Evolutionary conservation across 1,284 basidiomycete genomes (phyloP).

Genomic region (Entoloma clypeatum): DNA sequence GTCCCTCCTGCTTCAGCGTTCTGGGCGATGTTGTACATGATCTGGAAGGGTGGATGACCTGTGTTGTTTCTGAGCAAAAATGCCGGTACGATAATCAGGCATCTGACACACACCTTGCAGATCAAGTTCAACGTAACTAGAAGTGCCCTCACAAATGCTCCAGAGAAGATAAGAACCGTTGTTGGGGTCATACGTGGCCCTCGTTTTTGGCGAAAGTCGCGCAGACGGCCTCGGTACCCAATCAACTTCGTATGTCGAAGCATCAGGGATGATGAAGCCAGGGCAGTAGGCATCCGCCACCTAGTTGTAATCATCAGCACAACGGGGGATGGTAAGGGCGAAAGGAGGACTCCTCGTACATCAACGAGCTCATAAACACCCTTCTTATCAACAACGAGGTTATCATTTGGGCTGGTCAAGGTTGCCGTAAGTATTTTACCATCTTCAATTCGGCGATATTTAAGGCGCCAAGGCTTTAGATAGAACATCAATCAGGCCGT

Average conservation of each 20-base stretch:
- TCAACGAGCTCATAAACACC: slow-evolving; percentile 77
- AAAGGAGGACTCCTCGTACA: slow-evolving; percentile 41
- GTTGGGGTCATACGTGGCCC: slow-evolving; percentile 50
- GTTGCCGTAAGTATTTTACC: slow-evolving; percentile 43
- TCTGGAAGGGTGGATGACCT: slow-evolving; percentile 85
- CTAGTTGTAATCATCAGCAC: slow-evolving; percentile 33
- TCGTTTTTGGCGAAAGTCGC: slow-evolving; percentile 52
- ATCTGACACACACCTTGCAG: slow-evolving; percentile 55
- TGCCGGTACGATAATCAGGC: not conserved
- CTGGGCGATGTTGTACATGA: slow-evolving; percentile 75
- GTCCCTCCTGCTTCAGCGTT: slow-evolving; percentile 57
- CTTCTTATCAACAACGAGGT: slow-evolving; percentile 63
- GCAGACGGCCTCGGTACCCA: slow-evolving; percentile 74
- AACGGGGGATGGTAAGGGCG: slow-evolving; percentile 1
- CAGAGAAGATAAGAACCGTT: slow-evolving; percentile 69
- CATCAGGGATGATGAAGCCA: slow-evolving; percentile 61
- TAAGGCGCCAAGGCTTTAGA: slow-evolving; percentile 78
- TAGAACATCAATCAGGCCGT: slow-evolving; percentile 7
- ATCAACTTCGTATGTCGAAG: slow-evolving; percentile 66
- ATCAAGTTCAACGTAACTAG: slow-evolving; percentile 77
- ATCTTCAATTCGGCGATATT: slow-evolving; percentile 61
- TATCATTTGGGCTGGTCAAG: slow-evolving; percentile 65
- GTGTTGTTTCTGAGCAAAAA: slow-evolving; percentile 12
- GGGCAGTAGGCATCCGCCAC: slow-evolving; percentile 83
- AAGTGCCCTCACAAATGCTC: slow-evolving; percentile 78